Evolutionary conservation across 139 green algal species (phyloP).

Genomic region (Tetradesmus obliquus): DNA sequence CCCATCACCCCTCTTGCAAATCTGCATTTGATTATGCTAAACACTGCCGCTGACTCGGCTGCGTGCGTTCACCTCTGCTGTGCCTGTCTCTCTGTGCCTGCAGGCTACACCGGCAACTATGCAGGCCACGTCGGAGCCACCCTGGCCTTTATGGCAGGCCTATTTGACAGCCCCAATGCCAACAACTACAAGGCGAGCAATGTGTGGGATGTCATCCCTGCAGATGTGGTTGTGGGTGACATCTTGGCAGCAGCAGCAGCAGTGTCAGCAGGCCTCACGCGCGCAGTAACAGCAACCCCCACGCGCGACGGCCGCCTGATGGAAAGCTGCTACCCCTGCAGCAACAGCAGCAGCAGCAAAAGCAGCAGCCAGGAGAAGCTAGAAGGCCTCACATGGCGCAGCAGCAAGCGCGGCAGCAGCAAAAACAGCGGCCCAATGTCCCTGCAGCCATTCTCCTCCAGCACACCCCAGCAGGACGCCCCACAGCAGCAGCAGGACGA

Average conservation of each 20-base stretch:
- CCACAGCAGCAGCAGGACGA: slow-evolving; percentile 6
- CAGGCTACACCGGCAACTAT: slow-evolving; percentile 59
- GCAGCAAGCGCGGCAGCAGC: background rate
- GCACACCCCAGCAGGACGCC: background rate
- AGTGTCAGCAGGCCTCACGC: background rate
- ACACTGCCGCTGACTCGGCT: background rate
- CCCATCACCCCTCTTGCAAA: no score
- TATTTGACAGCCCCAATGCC: slow-evolving; percentile 46
- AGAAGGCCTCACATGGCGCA: background rate
- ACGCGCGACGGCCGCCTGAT: background rate
- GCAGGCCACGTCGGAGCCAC: slow-evolving; percentile 38
- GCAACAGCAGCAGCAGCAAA: background rate
- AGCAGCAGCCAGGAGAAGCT: background rate
- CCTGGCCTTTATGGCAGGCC: slow-evolving; percentile 59
- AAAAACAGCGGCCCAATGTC: background rate
- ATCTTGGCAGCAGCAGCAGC: slow-evolving; percentile 59
- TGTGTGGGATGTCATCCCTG: slow-evolving; percentile 65
- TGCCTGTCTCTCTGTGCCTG: background rate
- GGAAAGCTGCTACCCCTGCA: background rate
- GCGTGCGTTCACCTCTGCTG: background rate
- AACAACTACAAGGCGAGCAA: slow-evolving; percentile 46
- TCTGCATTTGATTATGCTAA: no score
- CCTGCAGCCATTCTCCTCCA: background rate
- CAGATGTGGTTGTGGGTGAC: slow-evolving; percentile 58
- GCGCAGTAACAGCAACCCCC: background rate